Percentiles rank a stretch among this genome's conserved stretches.
phyloP scores from a whole-genome alignment of 2,329 filamentous ascomycete species.

The Pestalotiopsis sp. region DNA sequence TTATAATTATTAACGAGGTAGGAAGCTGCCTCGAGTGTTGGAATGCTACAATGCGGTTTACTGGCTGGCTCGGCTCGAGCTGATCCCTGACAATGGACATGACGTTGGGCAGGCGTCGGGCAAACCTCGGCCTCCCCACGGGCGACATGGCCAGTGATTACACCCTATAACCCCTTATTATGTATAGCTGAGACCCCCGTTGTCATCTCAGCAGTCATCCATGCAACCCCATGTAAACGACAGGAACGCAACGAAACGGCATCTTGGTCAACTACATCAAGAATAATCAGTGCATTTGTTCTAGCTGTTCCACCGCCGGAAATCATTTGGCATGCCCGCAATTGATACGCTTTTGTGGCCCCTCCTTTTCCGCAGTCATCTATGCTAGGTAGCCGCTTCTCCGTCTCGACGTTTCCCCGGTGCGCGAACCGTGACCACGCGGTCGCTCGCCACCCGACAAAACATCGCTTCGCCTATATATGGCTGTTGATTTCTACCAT shows the following conservation, averaged over 20 bases:
- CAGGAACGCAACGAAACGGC: not conserved
- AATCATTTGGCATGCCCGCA: not conserved
- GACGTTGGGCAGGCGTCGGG: constrained; percentile 1
- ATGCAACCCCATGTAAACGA: no score
- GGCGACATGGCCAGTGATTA: not conserved
- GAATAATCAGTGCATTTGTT: constrained; percentile 4
- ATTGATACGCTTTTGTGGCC: constrained; percentile 7
- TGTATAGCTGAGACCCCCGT: no score
- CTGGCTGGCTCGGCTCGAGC: not conserved
- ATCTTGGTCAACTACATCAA: not conserved
- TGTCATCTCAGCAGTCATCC: no score
- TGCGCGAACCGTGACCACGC: not conserved
- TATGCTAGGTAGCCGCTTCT: constrained; percentile 1
- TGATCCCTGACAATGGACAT: not conserved
- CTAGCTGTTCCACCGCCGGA: constrained; percentile 4
- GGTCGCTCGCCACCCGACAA: not conserved
- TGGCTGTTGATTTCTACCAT: constrained; percentile 5
- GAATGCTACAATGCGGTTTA: not conserved
- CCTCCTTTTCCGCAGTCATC: constrained; percentile 9
- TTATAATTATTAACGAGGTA: not conserved
- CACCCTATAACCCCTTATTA: not conserved
- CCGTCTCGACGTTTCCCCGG: not conserved
- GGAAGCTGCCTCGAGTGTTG: not conserved
- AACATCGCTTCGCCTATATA: constrained; percentile 2
- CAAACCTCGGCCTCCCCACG: constrained; percentile 5